A percentile compares a stretch with the other conserved stretches of the same genome.
Conservation (phyloP, 805 yeast genomes). For the Zygosaccharomyces kombuchaensis region DNA sequence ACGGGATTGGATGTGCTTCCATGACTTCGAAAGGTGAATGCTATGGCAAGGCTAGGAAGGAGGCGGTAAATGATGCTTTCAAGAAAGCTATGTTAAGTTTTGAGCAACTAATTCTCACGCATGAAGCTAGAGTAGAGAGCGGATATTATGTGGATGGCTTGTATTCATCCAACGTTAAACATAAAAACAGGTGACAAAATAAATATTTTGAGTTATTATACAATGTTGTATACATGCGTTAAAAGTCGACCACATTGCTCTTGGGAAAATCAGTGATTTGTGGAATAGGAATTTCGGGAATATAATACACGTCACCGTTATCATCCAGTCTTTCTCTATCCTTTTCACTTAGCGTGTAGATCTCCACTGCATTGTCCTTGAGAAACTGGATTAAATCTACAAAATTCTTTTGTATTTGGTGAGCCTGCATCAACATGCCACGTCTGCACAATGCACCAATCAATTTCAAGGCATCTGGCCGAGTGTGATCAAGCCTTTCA, state of each 20-base stretch:
- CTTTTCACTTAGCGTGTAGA: slow-evolving; percentile 73
- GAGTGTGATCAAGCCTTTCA: slow-evolving; percentile 72
- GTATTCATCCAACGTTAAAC: slow-evolving; percentile 21
- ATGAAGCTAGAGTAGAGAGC: slow-evolving; percentile 33
- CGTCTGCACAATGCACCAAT: slow-evolving; percentile 76
- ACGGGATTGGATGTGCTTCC: slow-evolving; percentile 69
- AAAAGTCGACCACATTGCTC: slow-evolving; percentile 56
- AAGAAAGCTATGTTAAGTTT: slow-evolving; percentile 76
- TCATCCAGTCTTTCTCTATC: slow-evolving; percentile 90
- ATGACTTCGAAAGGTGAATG: slow-evolving; percentile 63
- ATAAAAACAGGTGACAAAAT: slow-evolving; percentile 3
- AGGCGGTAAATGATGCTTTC: slow-evolving; percentile 79
- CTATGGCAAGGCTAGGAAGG: slow-evolving; percentile 74
- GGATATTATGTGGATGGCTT: slow-evolving; percentile 37
- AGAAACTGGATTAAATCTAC: slow-evolving; percentile 52
- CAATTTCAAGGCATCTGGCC: slow-evolving; percentile 66
- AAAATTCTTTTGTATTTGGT: slow-evolving; percentile 68
- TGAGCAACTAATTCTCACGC: slow-evolving; percentile 52
- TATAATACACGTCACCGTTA: slow-evolving; percentile 73
- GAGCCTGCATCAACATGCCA: slow-evolving; percentile 70
- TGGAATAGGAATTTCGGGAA: slow-evolving; percentile 75
- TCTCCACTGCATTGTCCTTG: slow-evolving; percentile 62
- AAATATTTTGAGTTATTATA: background rate
- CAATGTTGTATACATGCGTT: slow-evolving; percentile 6
- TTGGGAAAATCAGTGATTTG: slow-evolving; percentile 57